Conservation (phyloP, 164 flowering plant genomes). For the Taxillus chinensis region DNA sequence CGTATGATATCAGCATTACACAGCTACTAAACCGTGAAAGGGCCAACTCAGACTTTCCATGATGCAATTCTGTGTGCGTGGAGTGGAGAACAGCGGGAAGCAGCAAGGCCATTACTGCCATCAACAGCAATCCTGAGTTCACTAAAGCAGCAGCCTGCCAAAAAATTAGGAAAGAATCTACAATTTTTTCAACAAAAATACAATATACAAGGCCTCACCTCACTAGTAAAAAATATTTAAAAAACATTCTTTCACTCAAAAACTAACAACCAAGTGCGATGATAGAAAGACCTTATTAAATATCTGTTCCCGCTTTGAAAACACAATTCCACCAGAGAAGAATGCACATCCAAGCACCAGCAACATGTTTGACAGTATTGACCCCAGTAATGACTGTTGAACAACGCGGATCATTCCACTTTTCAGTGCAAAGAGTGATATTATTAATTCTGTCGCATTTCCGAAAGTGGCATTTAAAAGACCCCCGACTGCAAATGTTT, state of each 20-base stretch:
- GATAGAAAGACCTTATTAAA: background rate
- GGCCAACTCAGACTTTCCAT: conserved; percentile 1
- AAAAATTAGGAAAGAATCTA: background rate
- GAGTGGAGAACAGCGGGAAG: conserved; percentile 1
- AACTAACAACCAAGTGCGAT: background rate
- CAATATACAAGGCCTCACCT: no score
- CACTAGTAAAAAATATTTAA: no score
- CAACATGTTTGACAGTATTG: conserved; percentile 2
- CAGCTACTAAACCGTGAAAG: conserved; percentile 1
- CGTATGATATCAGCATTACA: background rate
- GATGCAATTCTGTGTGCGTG: conserved; percentile 1
- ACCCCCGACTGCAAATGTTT: conserved; percentile 1
- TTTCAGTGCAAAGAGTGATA: background rate
- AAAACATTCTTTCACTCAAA: no score
- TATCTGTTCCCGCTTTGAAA: background rate
- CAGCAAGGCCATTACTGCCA: conserved; percentile 1
- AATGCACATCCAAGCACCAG: conserved; percentile 3
- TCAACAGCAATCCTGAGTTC: conserved; percentile 1
- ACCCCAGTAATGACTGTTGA: conserved; percentile 3
- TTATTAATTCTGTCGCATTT: background rate
- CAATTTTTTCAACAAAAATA: background rate
- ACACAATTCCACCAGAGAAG: background rate
- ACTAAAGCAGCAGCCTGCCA: background rate
- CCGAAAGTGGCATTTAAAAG: conserved; percentile 2
- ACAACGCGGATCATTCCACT: conserved; percentile 2